phyloP scores from a whole-genome alignment of 1,139 yeast species.

The Yamadazyma buinensis region DNA sequence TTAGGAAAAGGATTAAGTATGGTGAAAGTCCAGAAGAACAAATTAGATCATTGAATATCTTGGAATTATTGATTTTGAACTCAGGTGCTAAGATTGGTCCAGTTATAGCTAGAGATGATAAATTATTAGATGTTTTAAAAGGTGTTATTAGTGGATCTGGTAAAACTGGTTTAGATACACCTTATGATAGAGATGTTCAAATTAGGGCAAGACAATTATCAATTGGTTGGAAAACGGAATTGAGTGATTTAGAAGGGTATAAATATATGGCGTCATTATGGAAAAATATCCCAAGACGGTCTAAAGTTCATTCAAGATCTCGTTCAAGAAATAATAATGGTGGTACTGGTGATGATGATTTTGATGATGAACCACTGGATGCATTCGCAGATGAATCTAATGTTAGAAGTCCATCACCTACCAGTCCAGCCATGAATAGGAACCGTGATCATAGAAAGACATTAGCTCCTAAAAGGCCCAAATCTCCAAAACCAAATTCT shows the following conservation, averaged over 20 bases:
- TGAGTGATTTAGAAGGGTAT: conserved; percentile 48
- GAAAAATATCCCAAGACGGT: conserved; percentile 26
- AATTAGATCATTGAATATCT: conserved; percentile 59
- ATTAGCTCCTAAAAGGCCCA: conserved; percentile 27
- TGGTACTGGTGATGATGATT: conserved; percentile 1
- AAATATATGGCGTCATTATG: conserved; percentile 48
- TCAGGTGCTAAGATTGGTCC: conserved; percentile 53
- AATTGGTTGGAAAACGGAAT: conserved; percentile 61
- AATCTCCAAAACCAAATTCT: conserved; percentile 18
- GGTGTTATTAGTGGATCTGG: conserved; percentile 40
- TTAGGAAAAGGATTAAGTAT: conserved; percentile 83
- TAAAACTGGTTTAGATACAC: conserved; percentile 34
- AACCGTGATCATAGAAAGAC: conserved; percentile 4
- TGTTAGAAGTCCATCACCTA: conserved; percentile 16
- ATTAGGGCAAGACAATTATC: conserved; percentile 47
- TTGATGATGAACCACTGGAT: conserved; percentile 8
- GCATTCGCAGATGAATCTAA: conserved; percentile 13
- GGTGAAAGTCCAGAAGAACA: conserved; percentile 61
- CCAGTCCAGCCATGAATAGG: conserved; percentile 14
- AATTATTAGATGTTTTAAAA: conserved; percentile 63
- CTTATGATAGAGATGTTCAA: conserved; percentile 44
- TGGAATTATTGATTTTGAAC: conserved; percentile 75
- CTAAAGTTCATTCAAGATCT: conserved; percentile 8
- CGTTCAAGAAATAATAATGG: conserved; percentile 8
- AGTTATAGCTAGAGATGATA: conserved; percentile 64